Evolutionary conservation across 2,329 filamentous ascomycete genomes (phyloP), one percentile per base, ranked within the genome.

Genomic region (Phyllosticta ampelicida): DNA sequence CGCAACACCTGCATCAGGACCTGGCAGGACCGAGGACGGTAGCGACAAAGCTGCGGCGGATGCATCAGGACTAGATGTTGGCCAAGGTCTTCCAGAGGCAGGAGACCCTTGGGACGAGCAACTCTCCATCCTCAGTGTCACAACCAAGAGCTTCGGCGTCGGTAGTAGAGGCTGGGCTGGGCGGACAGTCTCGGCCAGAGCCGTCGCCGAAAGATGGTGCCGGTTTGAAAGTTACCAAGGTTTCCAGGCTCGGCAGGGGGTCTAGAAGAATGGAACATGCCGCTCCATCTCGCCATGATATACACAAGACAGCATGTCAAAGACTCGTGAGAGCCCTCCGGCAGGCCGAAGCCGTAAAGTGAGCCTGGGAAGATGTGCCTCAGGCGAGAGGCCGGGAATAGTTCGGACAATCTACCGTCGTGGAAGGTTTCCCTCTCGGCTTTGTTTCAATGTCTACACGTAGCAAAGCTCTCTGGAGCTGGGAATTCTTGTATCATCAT

Each of bases 1-100:
- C 36, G 61, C 60, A 10, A 44, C 49, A 11, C 8, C 20, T 18
- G 55, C 59, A 23, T 48, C 58, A 51, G 36, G n/a, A n/a, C n/a
- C n/a, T n/a, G n/a, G 23, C 23, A 26, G 5, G 29, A 86, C 89
- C 70, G 81, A 90, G 52, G 86, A 86, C 62, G 16, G n/a, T 6
- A 5, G 18, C 9, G n/a, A 49, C 29, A 28, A 36, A 26, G 20
- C 49, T 48, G 81, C 86, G 51, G 69, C 2, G 68, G 90, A 8
- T 13, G 59, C 44, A n/a, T 49, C n/a, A 60, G 61, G 51, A 83
- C 89, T 63, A 28, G 13, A 19, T 9, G 80, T 63, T 62, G 65
- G 65, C 16, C 48, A 50, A 20, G 64, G 68, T 5, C 63, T 8
- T 10, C 16, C 9, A 20, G 61, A 64, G 11, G 58, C 62, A n/a